These are phyloP conservation scores for Truncatella angustata DNA, from an alignment of 2,329 filamentous ascomycete genomes.

Conservation along the genomic window DNA sequence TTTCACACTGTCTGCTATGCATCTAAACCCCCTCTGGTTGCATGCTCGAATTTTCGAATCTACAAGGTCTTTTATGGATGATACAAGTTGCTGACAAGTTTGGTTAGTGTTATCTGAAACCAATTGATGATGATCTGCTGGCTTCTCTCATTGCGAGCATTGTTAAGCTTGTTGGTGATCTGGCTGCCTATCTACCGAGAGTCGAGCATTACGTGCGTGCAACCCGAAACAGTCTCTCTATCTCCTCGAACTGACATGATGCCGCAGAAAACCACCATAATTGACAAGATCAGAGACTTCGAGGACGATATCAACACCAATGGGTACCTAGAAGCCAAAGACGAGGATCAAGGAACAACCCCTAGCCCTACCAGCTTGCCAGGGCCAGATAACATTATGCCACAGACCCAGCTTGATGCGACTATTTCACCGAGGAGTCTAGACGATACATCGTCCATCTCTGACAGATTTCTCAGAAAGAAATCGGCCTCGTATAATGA, in stretches of 20 bases:
- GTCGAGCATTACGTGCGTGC: slow-evolving; percentile 11
- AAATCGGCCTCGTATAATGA: not conserved
- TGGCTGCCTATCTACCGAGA: slow-evolving; percentile 7
- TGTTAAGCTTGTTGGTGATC: slow-evolving; percentile 4
- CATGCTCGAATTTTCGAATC: too few relatives aligned
- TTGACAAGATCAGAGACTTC: slow-evolving; percentile 2
- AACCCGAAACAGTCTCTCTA: not conserved
- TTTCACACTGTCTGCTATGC: too few relatives aligned
- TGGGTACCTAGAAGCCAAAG: not conserved
- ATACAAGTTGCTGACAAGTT: not conserved
- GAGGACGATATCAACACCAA: not conserved
- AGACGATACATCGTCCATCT: slow-evolving; percentile 1
- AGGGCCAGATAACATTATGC: slow-evolving; percentile 4
- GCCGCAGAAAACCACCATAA: not conserved
- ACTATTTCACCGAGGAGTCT: not conserved
- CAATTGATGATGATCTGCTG: slow-evolving; percentile 6
- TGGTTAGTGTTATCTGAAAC: not conserved
- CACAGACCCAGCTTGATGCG: not conserved
- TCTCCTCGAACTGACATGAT: too few relatives aligned
- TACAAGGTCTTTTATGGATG: too few relatives aligned
- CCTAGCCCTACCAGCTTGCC: slow-evolving; percentile 3
- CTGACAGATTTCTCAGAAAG: slow-evolving; percentile 2
- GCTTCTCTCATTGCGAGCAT: slow-evolving; percentile 4
- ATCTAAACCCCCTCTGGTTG: too few relatives aligned
- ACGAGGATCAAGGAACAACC: not conserved